Evolutionary conservation across 2,329 filamentous ascomycete genomes (phyloP).

Genomic region (Fusarium clavum): DNA sequence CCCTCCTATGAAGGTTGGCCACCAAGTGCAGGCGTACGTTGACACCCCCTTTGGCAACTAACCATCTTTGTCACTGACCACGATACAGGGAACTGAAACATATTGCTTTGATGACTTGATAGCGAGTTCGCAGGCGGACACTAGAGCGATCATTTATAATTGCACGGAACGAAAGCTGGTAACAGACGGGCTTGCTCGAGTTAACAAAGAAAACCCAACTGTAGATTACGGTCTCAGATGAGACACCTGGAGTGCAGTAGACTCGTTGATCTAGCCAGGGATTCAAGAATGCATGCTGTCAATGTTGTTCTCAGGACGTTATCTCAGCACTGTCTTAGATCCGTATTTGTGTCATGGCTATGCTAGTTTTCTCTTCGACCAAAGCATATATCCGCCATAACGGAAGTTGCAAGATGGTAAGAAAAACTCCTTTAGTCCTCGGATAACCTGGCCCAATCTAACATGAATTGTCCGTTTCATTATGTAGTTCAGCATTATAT

Average conservation of each 20-base stretch:
- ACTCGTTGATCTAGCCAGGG: background rate
- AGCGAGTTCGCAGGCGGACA: background rate
- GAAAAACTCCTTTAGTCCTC: background rate
- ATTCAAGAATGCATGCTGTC: background rate
- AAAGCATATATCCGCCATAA: background rate
- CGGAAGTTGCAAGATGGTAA: background rate
- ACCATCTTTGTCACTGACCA: slow-evolving; percentile 8
- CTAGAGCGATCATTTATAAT: slow-evolving; percentile 9
- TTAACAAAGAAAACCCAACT: background rate
- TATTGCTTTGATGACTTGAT: slow-evolving; percentile 62
- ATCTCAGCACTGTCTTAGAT: background rate
- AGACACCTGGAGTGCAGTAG: background rate
- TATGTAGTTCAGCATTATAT: background rate
- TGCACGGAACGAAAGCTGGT: background rate
- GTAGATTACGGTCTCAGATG: slow-evolving; percentile 1
- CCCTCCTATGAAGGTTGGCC: slow-evolving; percentile 66
- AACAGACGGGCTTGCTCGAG: background rate
- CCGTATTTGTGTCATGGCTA: background rate
- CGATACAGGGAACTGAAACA: slow-evolving; percentile 62
- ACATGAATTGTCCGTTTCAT: background rate
- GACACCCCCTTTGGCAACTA: background rate
- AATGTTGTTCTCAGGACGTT: background rate
- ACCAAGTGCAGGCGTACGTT: slow-evolving; percentile 67
- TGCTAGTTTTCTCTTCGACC: background rate
- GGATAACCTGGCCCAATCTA: background rate